These are phyloP conservation scores for Fusarium sarcochroum DNA, from an alignment of 2,329 filamentous ascomycete species.

Conservation along the genomic window DNA sequence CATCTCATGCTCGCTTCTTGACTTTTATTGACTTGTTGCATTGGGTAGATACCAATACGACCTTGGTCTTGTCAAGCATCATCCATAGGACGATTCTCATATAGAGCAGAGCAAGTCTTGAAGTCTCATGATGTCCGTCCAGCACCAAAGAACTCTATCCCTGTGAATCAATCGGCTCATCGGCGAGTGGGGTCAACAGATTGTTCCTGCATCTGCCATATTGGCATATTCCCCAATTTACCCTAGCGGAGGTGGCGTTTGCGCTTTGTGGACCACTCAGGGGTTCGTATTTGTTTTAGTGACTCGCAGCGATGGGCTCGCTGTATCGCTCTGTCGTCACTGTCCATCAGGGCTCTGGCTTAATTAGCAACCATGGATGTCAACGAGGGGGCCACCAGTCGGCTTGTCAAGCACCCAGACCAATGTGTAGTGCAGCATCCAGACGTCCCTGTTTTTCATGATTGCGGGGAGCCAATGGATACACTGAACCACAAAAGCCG, in stretches of 20 bases:
- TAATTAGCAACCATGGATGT: conserved; percentile 11
- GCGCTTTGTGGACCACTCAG: conserved; percentile 30
- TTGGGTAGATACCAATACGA: background rate
- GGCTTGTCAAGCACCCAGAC: conserved; percentile 4
- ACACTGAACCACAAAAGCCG: conserved; percentile 23
- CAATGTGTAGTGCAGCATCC: conserved; percentile 13
- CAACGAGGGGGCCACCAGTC: conserved; percentile 2
- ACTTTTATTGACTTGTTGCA: background rate
- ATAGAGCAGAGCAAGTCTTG: conserved; percentile 10
- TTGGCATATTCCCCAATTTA: conserved; percentile 42
- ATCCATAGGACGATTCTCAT: conserved; percentile 20
- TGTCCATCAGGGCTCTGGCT: conserved; percentile 18
- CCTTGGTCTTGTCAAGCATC: conserved; percentile 3
- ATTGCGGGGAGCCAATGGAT: conserved; percentile 33
- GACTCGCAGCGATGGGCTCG: conserved; percentile 6
- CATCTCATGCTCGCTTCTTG: conserved; percentile 1
- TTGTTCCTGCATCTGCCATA: conserved; percentile 53
- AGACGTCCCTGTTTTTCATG: background rate
- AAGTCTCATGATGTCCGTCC: conserved; percentile 1
- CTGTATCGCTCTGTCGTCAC: conserved; percentile 11
- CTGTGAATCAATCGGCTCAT: conserved; percentile 43
- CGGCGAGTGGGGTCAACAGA: conserved; percentile 47
- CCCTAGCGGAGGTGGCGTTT: conserved; percentile 41
- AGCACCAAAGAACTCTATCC: conserved; percentile 7
- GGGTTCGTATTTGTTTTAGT: conserved; percentile 39